Base-by-base conservation (phyloP, 2,329 filamentous ascomycete species). In the Hortaea sp. region DNA sequence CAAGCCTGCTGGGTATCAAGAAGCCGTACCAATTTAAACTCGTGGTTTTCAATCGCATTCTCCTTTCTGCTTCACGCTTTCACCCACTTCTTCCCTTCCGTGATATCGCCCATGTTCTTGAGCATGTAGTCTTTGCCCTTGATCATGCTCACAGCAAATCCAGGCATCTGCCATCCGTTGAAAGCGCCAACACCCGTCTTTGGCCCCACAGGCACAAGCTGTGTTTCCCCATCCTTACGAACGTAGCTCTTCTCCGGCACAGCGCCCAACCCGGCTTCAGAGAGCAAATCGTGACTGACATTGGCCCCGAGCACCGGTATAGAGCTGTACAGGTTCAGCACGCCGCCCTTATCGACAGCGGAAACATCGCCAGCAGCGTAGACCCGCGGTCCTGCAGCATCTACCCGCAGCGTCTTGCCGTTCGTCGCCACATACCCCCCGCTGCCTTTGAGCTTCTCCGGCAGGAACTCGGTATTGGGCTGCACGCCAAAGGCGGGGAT, bases 401-500 rank as follows among this genome's bases (percentile, higher is more conserved):
- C 68, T 38, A 73, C 69, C 13, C 73, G 69, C 4, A 74, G 62
- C 1, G 69, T 74, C 7, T 55, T 44, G 0, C 51, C 53, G 53
- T 78, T 69, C 5, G 70, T 73, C 28, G 63, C 63, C 39, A 81
- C 69, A 59, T 71, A 74, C 10, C 71, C 72, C 5, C 57, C 62
- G 0, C 63, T 58, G 48, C 69, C 63, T 40, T 58, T 62, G 3
- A 79, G 65, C 5, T 64, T 56, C 4, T 56, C 43, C 0, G 76
- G 74, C 1, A 81, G 61, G 57, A 71, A 80, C 6, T 63, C 64
- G 13, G 69, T 74, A 59, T 77, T 79, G 0, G 76, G 76, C 6
- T 61, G 56, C 9, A 71, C 71, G 29, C 77, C 77, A 10, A 68
- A 68, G 0, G 73, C 73, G 3, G 71, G 68, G 46, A 80, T 70